phyloP scores from a whole-genome alignment of 306 rosid species.

The Malus sylvestris region DNA sequence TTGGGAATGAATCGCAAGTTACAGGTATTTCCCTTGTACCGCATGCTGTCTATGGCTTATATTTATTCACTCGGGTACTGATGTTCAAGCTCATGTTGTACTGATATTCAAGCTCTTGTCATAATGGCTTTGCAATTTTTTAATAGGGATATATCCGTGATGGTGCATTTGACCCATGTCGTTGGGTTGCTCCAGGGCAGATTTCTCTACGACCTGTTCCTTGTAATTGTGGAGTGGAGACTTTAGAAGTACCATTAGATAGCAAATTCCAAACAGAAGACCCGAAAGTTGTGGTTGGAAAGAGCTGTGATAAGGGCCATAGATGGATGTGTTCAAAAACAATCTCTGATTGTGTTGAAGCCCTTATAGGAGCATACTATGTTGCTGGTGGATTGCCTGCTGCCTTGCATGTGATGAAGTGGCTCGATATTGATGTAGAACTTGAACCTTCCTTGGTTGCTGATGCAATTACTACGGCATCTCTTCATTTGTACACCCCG shows the following conservation, averaged over 20 bases:
- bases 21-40: constrained; percentile 44
- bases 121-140: constrained; percentile 19
- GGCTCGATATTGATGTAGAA: constrained; percentile 69
- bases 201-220: constrained; percentile 37
- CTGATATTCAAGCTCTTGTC: neutral
- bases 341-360: constrained; percentile 88
- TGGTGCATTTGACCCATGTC: constrained; percentile 87
- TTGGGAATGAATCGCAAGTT: constrained; percentile 52
- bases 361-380: constrained; percentile 85
- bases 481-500: constrained; percentile 46
- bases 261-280: constrained; percentile 62
- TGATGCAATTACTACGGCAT: constrained; percentile 57
- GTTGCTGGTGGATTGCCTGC: constrained; percentile 73
- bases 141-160: constrained; percentile 73
- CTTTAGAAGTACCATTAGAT: constrained; percentile 70
- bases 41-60: neutral
- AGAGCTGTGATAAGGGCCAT: constrained; percentile 80
- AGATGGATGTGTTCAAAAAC: constrained; percentile 91
- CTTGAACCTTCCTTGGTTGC: constrained; percentile 60
- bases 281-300: constrained; percentile 63
- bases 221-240: constrained; percentile 80
- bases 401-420: constrained; percentile 72
- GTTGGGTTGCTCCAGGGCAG: constrained; percentile 97
- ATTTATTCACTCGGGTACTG: neutral
- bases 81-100: neutral